Evolutionary conservation across 179 eudicot species (phyloP), one percentile per base, ranked within the genome.

Genomic region (Silene coronaria): DNA sequence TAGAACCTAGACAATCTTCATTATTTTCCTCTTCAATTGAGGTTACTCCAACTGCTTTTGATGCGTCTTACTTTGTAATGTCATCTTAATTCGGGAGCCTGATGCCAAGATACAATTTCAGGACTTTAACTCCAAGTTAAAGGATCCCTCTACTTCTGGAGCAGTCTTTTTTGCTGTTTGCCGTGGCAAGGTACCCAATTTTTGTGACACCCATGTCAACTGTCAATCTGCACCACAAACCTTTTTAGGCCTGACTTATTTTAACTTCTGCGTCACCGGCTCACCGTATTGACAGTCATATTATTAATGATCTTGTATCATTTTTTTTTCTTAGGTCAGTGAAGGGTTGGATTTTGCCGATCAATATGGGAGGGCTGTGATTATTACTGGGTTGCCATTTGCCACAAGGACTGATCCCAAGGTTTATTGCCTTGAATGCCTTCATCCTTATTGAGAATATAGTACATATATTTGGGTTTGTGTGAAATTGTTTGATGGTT

Each of bases 341-440:
- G 99, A 95, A 87, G 99, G 99, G 75, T 84, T 95, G 72, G 99
- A 95, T 87, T 95, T 95, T 89, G 90, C 97, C 71, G 99, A 95
- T 76, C 91, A 86, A 77, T 90, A 87, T 77, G 99, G 99, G 66
- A 87, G 99, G 83, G 99, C 99, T 74, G 99, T 95, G 80, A 79
- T 95, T 45, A 57, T 95, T 76, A 92, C 96, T 74, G 99, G 99
- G 59, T 79, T 95, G 79, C 99, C 99, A 76, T 95, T 89, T 82
- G 93, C 99, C 72, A 83, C 84, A 13, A 80, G 89, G 79, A 91
- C 80, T 63, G 97, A 95, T 84, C 91, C 99, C 51, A 95, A 95
- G 99, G 99, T 95, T 85, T 64, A 80, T 66, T 55, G 19, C 38
- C 38, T 95, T 85, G 62, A 80, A 62, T 55, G 19, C 38, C 38